phyloP scores from a whole-genome alignment of 2,329 filamentous ascomycete species.

The Scedosporium apiospermum region DNA sequence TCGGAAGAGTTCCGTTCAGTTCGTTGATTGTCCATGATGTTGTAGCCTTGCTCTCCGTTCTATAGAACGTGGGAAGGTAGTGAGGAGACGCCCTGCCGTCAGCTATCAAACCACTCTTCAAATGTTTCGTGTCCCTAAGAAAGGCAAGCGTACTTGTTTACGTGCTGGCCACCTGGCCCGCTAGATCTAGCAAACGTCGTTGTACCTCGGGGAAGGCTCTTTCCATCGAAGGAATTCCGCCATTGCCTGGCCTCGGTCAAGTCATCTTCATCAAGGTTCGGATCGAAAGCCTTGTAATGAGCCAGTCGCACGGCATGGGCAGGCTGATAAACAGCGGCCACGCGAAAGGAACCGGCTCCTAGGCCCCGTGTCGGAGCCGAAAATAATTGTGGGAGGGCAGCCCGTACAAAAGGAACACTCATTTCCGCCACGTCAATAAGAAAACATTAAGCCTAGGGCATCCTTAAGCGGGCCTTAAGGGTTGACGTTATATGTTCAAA shows the following conservation, averaged over 20 bases:
- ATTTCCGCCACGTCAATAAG: background rate
- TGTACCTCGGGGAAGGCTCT: slow-evolving; percentile 37
- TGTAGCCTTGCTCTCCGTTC: slow-evolving; percentile 51
- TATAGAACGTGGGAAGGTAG: slow-evolving; percentile 16
- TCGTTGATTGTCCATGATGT: slow-evolving; percentile 41
- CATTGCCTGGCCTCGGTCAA: slow-evolving; percentile 42
- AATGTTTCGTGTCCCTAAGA: background rate
- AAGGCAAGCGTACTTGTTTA: slow-evolving; percentile 43
- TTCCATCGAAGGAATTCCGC: slow-evolving; percentile 33
- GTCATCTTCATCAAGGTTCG: slow-evolving; percentile 37
- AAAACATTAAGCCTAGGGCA: background rate
- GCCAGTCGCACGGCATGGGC: slow-evolving; percentile 5
- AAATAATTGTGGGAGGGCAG: background rate
- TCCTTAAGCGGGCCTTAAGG: background rate
- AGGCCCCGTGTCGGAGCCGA: background rate
- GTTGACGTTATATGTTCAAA: background rate
- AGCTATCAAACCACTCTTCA: background rate
- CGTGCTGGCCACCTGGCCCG: slow-evolving; percentile 51
- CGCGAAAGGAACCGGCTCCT: background rate
- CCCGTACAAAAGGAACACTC: background rate
- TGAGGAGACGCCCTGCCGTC: background rate
- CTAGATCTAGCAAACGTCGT: slow-evolving; percentile 49
- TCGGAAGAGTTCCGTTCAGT: slow-evolving; percentile 34
- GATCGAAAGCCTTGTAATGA: slow-evolving; percentile 39
- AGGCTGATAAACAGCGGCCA: background rate